Evolutionary conservation across 2,329 filamentous ascomycete genomes (phyloP).

Genomic region (Scedosporium boydii): DNA sequence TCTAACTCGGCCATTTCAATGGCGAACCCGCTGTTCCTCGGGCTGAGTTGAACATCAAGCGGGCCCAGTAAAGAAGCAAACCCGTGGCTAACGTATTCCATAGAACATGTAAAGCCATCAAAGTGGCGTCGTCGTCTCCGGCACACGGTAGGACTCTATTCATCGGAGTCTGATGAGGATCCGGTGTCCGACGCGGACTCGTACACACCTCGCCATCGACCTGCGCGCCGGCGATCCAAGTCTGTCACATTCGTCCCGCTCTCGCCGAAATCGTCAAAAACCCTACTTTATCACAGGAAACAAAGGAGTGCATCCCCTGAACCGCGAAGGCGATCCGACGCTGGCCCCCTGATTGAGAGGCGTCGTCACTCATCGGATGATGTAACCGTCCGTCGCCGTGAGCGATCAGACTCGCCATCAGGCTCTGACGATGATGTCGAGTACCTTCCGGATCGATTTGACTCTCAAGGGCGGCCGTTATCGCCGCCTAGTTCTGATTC

Average conservation of each 20-base stretch:
- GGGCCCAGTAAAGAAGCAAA: neutral
- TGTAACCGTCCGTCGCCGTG: slow-evolving; percentile 19
- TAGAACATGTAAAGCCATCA: neutral
- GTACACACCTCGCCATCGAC: neutral
- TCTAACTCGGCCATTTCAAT: neutral
- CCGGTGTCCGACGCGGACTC: neutral
- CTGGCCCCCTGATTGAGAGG: neutral
- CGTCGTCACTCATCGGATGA: slow-evolving; percentile 21
- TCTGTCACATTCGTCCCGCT: slow-evolving; percentile 38
- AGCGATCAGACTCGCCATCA: slow-evolving; percentile 13
- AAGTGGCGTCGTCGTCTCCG: neutral
- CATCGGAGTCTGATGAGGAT: neutral
- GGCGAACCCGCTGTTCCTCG: neutral
- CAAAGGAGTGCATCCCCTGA: neutral
- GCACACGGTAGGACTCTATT: neutral
- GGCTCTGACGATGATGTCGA: slow-evolving; percentile 30
- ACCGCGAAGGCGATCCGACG: neutral
- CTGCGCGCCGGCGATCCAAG: slow-evolving; percentile 19
- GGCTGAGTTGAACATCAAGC: neutral
- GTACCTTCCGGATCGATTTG: slow-evolving; percentile 37
- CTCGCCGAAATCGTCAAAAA: slow-evolving; percentile 28
- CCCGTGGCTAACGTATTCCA: neutral
- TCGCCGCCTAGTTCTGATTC: neutral
- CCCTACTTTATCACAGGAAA: neutral
- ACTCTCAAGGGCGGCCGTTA: slow-evolving; percentile 31